Evolutionary conservation across 2,329 filamentous ascomycete species (phyloP).

Genomic region (Exophiala oligosperma): DNA sequence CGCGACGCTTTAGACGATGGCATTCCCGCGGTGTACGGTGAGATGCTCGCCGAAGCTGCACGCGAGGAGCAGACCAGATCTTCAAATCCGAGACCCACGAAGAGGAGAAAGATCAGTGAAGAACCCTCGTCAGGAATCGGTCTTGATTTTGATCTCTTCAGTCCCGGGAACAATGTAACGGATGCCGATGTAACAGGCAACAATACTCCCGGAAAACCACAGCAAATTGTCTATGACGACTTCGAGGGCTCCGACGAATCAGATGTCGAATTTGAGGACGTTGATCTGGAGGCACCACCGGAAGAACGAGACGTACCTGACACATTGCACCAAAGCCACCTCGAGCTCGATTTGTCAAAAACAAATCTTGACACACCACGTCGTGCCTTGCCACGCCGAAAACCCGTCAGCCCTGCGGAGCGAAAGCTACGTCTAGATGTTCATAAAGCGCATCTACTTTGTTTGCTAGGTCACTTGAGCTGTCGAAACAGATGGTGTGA

Average conservation of each 20-base stretch:
- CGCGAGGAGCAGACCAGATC: slow-evolving; percentile 38
- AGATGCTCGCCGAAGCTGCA: slow-evolving; percentile 39
- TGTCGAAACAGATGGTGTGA: slow-evolving; percentile 89
- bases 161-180: slow-evolving; percentile 6
- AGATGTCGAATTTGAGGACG: slow-evolving; percentile 65
- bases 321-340: slow-evolving; percentile 39
- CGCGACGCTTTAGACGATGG: slow-evolving; percentile 27
- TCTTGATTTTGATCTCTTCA: slow-evolving; percentile 20
- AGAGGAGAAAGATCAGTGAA: slow-evolving; percentile 40
- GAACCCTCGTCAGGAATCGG: slow-evolving; percentile 28
- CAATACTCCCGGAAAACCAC: slow-evolving; percentile 4
- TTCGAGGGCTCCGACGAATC: slow-evolving; percentile 57
- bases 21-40: slow-evolving; percentile 40
- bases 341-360: slow-evolving; percentile 37
- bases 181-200: slow-evolving; percentile 12
- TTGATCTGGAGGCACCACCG: slow-evolving; percentile 37
- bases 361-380: slow-evolving; percentile 10
- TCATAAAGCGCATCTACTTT: slow-evolving; percentile 86
- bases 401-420: slow-evolving; percentile 57
- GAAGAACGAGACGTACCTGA: slow-evolving; percentile 33
- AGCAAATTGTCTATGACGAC: slow-evolving; percentile 45
- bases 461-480: slow-evolving; percentile 74
- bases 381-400: slow-evolving; percentile 41
- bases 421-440: slow-evolving; percentile 66
- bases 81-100: slow-evolving; percentile 34